Conservation (phyloP, 164 flowering plant species). For the Sextonia rubra region DNA sequence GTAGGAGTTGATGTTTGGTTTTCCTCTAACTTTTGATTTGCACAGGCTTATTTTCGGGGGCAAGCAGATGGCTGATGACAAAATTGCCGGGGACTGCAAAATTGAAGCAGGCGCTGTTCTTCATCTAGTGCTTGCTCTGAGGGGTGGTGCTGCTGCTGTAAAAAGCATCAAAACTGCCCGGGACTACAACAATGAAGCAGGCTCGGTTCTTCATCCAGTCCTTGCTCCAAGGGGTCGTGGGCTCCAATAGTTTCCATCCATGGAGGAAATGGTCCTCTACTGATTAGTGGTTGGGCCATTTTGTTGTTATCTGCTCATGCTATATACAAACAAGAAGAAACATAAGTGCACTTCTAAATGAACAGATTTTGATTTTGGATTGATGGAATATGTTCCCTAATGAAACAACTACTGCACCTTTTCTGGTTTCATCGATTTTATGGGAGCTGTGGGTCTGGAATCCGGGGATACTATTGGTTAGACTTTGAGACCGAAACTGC, state of each 20-base stretch:
- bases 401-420: too few species aligned
- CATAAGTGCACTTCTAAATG: neutral
- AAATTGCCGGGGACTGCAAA: constrained; percentile 5
- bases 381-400: neutral
- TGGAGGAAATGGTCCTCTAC: neutral
- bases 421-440: too few species aligned
- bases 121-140: constrained; percentile 12
- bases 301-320: neutral
- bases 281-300: too few species aligned
- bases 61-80: constrained; percentile 31
- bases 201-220: constrained; percentile 10
- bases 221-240: constrained; percentile 7
- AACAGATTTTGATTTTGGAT: neutral
- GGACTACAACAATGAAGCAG: constrained; percentile 11
- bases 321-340: neutral
- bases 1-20: neutral
- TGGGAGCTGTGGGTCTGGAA: too few species aligned
- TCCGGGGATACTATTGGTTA: too few species aligned
- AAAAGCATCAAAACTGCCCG: constrained; percentile 8
- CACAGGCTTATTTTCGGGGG: constrained; percentile 38
- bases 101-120: constrained; percentile 10
- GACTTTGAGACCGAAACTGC: too few species aligned
- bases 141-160: too few species aligned
- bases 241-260: neutral
- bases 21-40: neutral